These are phyloP conservation scores for Cercospora berteroae DNA, from an alignment of 2,329 filamentous ascomycete species.

Conservation along the genomic window DNA sequence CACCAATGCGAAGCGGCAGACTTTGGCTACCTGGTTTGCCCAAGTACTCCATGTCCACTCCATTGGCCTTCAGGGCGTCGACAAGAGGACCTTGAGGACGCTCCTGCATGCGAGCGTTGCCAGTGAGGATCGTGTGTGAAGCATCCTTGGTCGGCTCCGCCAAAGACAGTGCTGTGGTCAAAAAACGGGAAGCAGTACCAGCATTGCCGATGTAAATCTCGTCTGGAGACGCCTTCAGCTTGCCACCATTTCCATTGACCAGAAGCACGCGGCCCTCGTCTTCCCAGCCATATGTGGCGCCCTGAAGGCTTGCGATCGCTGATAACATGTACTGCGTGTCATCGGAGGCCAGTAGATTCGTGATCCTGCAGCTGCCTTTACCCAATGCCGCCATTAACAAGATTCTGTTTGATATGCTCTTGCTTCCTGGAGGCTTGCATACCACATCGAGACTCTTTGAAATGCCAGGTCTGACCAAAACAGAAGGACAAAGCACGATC, in stretches of 20 bases:
- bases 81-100: constrained; percentile 91
- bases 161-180: constrained; percentile 86
- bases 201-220: constrained; percentile 93
- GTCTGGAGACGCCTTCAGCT: constrained; percentile 69
- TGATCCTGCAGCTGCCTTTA: constrained; percentile 79
- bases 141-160: constrained; percentile 64
- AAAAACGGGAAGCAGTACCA: constrained; percentile 89
- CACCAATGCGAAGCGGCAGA: constrained; percentile 77
- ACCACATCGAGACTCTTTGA: constrained; percentile 64
- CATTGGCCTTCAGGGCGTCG: constrained; percentile 82
- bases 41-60: constrained; percentile 81
- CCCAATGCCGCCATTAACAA: constrained; percentile 91
- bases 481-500: constrained; percentile 75
- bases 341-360: constrained; percentile 90
- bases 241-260: constrained; percentile 86
- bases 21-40: constrained; percentile 80
- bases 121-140: constrained; percentile 76
- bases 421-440: constrained; percentile 89
- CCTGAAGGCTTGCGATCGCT: constrained; percentile 79
- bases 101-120: constrained; percentile 94
- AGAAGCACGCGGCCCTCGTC: constrained; percentile 88
- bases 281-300: constrained; percentile 89
- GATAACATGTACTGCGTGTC: constrained; percentile 97
- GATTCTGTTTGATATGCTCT: constrained; percentile 95
- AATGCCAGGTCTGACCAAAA: constrained; percentile 71